Conservation (phyloP, 306 rosid species). For the Gleditsia sinensis region DNA sequence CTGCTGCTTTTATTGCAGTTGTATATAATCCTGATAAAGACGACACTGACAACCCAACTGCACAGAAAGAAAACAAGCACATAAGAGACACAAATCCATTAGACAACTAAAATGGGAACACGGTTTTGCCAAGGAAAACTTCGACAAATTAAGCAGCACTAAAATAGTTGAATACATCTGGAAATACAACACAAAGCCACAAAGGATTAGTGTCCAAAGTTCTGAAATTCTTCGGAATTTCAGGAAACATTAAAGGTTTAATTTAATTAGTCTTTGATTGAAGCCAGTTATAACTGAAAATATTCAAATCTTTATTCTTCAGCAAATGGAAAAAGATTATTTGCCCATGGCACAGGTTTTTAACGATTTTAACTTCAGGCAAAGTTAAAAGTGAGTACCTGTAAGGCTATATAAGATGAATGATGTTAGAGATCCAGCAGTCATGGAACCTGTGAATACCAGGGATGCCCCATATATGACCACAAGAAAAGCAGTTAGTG, state of each 20-base stretch:
- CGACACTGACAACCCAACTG: constrained; percentile 48
- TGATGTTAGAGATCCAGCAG: constrained; percentile 50
- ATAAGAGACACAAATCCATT: not conserved
- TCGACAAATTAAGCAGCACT: not conserved
- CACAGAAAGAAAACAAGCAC: not conserved
- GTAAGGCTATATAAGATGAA: constrained; percentile 60
- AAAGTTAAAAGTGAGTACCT: constrained; percentile 30
- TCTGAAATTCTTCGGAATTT: not conserved
- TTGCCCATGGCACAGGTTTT: not conserved
- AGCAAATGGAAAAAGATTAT: not conserved
- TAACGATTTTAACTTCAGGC: not conserved
- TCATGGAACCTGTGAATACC: constrained; percentile 46
- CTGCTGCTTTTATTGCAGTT: constrained; percentile 52
- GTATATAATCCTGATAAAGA: constrained; percentile 52
- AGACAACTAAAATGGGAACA: not conserved
- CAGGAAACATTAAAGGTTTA: not conserved
- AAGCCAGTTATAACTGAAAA: not conserved
- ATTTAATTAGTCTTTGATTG: not conserved
- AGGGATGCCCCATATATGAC: constrained; percentile 51
- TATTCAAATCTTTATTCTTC: not conserved
- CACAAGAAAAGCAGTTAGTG: constrained; percentile 41
- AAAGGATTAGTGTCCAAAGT: not conserved
- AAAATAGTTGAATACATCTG: not conserved
- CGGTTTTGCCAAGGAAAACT: not conserved
- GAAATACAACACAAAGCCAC: not conserved